These are phyloP conservation scores for Xylaria scruposa DNA, from an alignment of 495 filamentous ascomycete genomes.

Conservation along the genomic window DNA sequence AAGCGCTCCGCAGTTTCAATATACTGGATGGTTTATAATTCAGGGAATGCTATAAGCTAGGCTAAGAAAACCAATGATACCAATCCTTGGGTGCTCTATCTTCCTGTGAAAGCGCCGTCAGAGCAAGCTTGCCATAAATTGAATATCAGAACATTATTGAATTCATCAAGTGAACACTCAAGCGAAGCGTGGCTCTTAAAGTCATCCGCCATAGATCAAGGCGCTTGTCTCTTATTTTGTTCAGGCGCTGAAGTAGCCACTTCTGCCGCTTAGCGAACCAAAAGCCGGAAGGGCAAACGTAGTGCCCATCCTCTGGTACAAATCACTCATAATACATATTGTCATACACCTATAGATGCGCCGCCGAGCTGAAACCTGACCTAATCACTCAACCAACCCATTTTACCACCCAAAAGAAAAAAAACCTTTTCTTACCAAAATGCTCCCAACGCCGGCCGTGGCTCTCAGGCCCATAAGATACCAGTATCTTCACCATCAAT, in stretches of 20 bases:
- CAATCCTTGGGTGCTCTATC: neutral
- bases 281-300: neutral
- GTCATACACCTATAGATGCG: conserved; percentile 10
- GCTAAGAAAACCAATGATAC: neutral
- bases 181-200: neutral
- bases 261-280: neutral
- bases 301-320: neutral
- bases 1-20: neutral
- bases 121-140: neutral
- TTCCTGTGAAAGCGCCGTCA: neutral
- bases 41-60: neutral
- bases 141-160: neutral
- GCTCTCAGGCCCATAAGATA: neutral
- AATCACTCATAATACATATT: conserved; percentile 14
- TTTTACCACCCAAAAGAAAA: neutral
- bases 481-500: neutral
- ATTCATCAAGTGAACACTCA: neutral
- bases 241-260: neutral
- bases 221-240: neutral
- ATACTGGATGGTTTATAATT: neutral
- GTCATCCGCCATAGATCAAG: neutral
- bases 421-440: neutral
- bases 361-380: neutral
- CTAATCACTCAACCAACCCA: neutral
- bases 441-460: conserved; percentile 8